Percentiles rank a stretch among this genome's conserved stretches.
These are phyloP conservation scores for Neurospora sp. DNA, from an alignment of 2,329 filamentous ascomycete genomes.

Conservation along the genomic window DNA sequence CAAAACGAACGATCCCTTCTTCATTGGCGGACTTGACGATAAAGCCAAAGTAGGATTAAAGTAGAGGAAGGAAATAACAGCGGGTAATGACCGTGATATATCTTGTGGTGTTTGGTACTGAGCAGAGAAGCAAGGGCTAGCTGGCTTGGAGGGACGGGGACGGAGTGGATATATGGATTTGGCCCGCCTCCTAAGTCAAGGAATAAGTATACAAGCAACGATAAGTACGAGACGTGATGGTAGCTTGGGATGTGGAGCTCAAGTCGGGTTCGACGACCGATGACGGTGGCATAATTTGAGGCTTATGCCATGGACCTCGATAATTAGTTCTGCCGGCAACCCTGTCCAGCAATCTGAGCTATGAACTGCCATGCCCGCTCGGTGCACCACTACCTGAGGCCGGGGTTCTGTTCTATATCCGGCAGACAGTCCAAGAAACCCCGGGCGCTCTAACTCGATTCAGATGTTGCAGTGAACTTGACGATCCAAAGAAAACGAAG, in stretches of 20 bases:
- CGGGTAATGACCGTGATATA: slow-evolving; percentile 34
- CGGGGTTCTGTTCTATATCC: slow-evolving; percentile 40
- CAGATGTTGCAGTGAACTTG: slow-evolving; percentile 16
- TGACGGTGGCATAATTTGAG: slow-evolving; percentile 48
- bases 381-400: slow-evolving; percentile 32
- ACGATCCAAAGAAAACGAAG: slow-evolving; percentile 20
- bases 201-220: slow-evolving; percentile 36
- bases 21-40: background rate
- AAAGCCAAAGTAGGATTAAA: slow-evolving; percentile 1
- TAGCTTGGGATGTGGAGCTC: slow-evolving; percentile 35
- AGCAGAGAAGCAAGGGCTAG: slow-evolving; percentile 20
- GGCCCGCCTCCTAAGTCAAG: slow-evolving; percentile 30
- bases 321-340: slow-evolving; percentile 23
- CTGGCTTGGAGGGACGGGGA: slow-evolving; percentile 24
- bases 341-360: slow-evolving; percentile 24
- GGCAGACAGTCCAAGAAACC: slow-evolving; percentile 27
- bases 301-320: slow-evolving; percentile 43
- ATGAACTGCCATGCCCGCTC: slow-evolving; percentile 24
- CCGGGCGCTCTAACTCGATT: slow-evolving; percentile 22
- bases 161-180: slow-evolving; percentile 31
- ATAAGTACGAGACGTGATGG: slow-evolving; percentile 38
- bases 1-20: background rate
- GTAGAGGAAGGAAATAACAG: slow-evolving; percentile 10
- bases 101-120: slow-evolving; percentile 36
- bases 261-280: slow-evolving; percentile 34